A percentile compares a stretch with the other conserved stretches of the same genome.
These are phyloP conservation scores for Xylaria sp. DNA, from an alignment of 2,329 filamentous ascomycete species.

Conservation along the genomic window DNA sequence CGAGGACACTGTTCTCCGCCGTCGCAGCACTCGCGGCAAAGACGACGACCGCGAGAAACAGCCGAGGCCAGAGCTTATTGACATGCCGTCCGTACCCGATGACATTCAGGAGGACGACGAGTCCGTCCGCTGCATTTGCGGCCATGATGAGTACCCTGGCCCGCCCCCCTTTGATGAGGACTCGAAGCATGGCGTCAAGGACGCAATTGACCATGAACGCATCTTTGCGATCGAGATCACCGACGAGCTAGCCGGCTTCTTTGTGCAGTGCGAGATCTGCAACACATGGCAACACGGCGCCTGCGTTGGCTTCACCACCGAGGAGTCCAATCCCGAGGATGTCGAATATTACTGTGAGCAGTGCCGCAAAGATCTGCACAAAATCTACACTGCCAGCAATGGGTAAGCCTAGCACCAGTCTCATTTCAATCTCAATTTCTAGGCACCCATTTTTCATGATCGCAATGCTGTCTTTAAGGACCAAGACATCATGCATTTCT, in stretches of 20 bases:
- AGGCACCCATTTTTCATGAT: neutral
- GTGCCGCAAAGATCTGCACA: constrained; percentile 91
- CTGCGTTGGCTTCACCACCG: constrained; percentile 96
- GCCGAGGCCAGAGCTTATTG: constrained; percentile 55
- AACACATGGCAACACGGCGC: constrained; percentile 99
- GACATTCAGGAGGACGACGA: constrained; percentile 89
- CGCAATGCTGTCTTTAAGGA: neutral
- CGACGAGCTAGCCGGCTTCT: constrained; percentile 92
- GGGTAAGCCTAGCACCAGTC: constrained; percentile 70
- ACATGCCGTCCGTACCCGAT: constrained; percentile 65
- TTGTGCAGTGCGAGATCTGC: constrained; percentile 97
- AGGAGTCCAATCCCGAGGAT: constrained; percentile 86
- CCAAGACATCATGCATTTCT: neutral
- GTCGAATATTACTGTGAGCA: constrained; percentile 92
- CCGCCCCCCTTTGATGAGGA: constrained; percentile 72
- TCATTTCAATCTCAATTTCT: neutral
- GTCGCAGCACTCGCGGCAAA: constrained; percentile 80
- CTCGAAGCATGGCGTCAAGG: constrained; percentile 62
- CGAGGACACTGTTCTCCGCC: constrained; percentile 76
- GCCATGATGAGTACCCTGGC: constrained; percentile 93
- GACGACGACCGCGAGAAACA: constrained; percentile 66
- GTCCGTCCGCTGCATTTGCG: constrained; percentile 94
- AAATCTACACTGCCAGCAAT: constrained; percentile 80
- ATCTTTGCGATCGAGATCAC: constrained; percentile 71
- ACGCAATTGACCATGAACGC: constrained; percentile 66